Evolutionary conservation across 2,329 filamentous ascomycete genomes (phyloP), one percentile per base, ranked within the genome.

Genomic region (Kalmusia sp.): DNA sequence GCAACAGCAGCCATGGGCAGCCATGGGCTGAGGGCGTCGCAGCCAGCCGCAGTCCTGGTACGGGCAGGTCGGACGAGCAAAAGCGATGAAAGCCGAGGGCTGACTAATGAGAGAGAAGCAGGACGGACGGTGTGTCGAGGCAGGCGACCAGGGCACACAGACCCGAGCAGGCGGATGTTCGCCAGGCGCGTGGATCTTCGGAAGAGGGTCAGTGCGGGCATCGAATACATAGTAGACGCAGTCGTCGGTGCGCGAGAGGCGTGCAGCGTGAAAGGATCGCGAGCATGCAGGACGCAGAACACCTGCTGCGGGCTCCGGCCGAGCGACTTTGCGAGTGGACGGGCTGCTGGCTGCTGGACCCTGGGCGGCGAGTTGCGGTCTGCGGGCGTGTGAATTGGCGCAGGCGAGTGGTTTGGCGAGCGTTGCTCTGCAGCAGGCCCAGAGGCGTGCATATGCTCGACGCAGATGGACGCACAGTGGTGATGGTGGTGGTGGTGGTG

Each of bases 201-300:
- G 44, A 15, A n/a, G n/a, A n/a, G 39, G 51, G 54, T 38, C 53
- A 47, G 48, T 54, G 53, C 56, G 41, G 28, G 51, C 47, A 49
- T 38, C 49, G 40, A 55, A 45, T 49, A 47, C n/a, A n/a, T n/a
- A n/a, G n/a, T n/a, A n/a, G 34, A 52, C 51, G 49, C 34, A 50
- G 45, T 24, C 24, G 43, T 31, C 28, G 19, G 33, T 54, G 55
- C 38, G 43, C 34, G 28, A 8, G 43, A 44, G 40, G 35, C 48
- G 39, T 55, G 52, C 52, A 48, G 52, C 39, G 15, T 12, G 2
- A 21, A 28, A 25, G 40, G 30, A 25, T n/a, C 25, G 30, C 49
- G 45, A 41, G 48, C 37, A 19, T 50, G 38, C 39, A 49, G 34
- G 41, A 52, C 41, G 45, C 33, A 49, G 34, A 45, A 52, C 41